phyloP scores from a whole-genome alignment of 1,139 yeast genomes.

The Meyerozyma athensensis region DNA sequence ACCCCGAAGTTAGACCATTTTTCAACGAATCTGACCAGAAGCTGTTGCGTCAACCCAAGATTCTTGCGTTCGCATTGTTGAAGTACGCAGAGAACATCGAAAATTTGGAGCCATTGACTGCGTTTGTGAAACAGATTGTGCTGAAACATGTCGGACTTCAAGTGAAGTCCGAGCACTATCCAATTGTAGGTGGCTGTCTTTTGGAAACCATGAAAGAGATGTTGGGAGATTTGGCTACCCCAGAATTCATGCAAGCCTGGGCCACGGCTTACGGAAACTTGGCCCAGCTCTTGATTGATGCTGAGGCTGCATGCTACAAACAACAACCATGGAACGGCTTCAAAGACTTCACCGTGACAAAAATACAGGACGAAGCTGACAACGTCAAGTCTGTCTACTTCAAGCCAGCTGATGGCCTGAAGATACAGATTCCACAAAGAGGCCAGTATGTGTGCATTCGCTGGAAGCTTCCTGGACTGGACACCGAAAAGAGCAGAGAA shows the following conservation, averaged over 20 bases:
- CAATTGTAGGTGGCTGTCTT: slow-evolving; percentile 56
- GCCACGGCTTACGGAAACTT: slow-evolving; percentile 58
- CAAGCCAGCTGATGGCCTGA: slow-evolving; percentile 40
- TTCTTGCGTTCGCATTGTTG: slow-evolving; percentile 58
- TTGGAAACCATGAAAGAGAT: slow-evolving; percentile 50
- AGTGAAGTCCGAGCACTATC: slow-evolving; percentile 59
- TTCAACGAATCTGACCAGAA: slow-evolving; percentile 60
- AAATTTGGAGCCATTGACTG: slow-evolving; percentile 48
- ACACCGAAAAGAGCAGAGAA: slow-evolving; percentile 41
- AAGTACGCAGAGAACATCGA: slow-evolving; percentile 64
- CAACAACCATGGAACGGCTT: slow-evolving; percentile 52
- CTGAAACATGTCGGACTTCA: slow-evolving; percentile 64
- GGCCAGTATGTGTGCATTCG: slow-evolving; percentile 65
- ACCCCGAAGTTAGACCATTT: slow-evolving; percentile 53
- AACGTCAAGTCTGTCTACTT: slow-evolving; percentile 52
- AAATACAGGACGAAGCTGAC: slow-evolving; percentile 38
- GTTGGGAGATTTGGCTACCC: slow-evolving; percentile 56
- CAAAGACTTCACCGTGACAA: slow-evolving; percentile 45
- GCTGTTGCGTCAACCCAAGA: slow-evolving; percentile 55
- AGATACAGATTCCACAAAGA: slow-evolving; percentile 32
- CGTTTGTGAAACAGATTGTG: slow-evolving; percentile 57
- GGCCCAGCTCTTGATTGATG: slow-evolving; percentile 55
- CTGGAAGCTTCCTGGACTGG: slow-evolving; percentile 26
- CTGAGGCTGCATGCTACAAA: slow-evolving; percentile 47
- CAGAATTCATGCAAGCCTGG: slow-evolving; percentile 62